Evolutionary conservation across 2,329 filamentous ascomycete genomes (phyloP).

Genomic region (Aspergillus fumigatus): DNA sequence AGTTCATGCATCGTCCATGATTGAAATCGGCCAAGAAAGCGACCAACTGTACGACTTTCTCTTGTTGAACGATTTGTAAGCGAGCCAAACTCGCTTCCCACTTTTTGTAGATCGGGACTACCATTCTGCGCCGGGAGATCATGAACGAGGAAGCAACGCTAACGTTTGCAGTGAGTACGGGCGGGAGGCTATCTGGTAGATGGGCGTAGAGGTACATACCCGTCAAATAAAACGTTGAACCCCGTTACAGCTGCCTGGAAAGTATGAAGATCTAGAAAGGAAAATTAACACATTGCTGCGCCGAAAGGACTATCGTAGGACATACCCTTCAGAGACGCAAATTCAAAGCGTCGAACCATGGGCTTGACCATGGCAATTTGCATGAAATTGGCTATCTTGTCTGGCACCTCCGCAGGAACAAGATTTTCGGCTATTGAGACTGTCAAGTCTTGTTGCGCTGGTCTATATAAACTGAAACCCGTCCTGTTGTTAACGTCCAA

Average conservation of each 20-base stretch:
- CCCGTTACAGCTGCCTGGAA: constrained; percentile 79
- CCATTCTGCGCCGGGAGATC: constrained; percentile 79
- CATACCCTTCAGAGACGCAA: constrained; percentile 51
- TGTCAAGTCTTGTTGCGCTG: constrained; percentile 72
- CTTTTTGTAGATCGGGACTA: constrained; percentile 90
- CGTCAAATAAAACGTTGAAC: constrained; percentile 70
- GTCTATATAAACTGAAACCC: constrained; percentile 63
- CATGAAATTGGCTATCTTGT: constrained; percentile 61
- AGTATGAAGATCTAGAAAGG: constrained; percentile 60
- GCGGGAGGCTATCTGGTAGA: not conserved
- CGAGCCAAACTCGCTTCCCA: constrained; percentile 81
- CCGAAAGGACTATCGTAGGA: not conserved
- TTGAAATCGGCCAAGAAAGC: constrained; percentile 86
- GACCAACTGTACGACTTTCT: constrained; percentile 70
- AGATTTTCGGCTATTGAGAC: constrained; percentile 68
- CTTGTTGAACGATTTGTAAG: constrained; percentile 73
- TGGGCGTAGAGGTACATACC: constrained; percentile 25
- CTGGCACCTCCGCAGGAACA: constrained; percentile 57
- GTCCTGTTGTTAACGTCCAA: constrained; percentile 60
- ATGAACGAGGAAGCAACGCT: constrained; percentile 67
- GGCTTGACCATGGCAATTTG: constrained; percentile 53
- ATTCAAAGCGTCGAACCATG: constrained; percentile 69
- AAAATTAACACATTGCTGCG: constrained; percentile 9
- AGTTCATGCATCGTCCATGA: constrained; percentile 85
- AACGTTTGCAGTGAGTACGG: constrained; percentile 2